Conservation (phyloP, 176 grass and related monocot species). For the Avena atlantica region DNA sequence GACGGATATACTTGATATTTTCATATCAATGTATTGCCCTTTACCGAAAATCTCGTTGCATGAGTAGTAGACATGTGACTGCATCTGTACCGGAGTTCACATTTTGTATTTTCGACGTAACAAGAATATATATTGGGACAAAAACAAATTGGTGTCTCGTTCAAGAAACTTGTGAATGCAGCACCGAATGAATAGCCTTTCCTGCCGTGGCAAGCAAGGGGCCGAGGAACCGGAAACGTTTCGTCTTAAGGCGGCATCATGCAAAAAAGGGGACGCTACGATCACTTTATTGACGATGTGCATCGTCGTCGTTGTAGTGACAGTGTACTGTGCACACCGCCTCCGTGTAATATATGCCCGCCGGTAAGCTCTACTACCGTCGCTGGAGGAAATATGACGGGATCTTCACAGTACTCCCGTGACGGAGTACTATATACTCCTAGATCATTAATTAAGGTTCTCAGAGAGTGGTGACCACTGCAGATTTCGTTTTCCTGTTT, state of each 20-base stretch:
- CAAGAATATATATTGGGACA: background rate
- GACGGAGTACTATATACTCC: no score
- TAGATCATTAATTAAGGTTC: background rate
- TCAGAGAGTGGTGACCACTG: background rate
- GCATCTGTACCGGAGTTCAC: no score
- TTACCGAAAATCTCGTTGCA: no score
- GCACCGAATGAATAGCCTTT: constrained; percentile 26
- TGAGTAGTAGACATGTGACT: no score
- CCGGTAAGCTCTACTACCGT: background rate
- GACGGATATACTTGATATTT: no score
- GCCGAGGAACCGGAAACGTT: constrained; percentile 23
- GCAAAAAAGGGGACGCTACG: background rate
- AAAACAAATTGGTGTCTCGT: background rate
- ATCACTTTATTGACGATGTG: background rate
- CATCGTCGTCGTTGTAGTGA: background rate
- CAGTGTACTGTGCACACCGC: background rate
- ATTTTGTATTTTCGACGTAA: no score
- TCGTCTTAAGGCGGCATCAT: constrained; percentile 15
- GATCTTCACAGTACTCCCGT: background rate
- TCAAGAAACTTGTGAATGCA: background rate
- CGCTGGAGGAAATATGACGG: background rate
- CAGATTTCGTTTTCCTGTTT: background rate
- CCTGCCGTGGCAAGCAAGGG: constrained; percentile 36
- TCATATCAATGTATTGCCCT: no score
- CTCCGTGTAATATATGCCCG: background rate